These are phyloP conservation scores for Pachyrhizus erosus DNA, from an alignment of 306 rosid species.

Conservation along the genomic window DNA sequence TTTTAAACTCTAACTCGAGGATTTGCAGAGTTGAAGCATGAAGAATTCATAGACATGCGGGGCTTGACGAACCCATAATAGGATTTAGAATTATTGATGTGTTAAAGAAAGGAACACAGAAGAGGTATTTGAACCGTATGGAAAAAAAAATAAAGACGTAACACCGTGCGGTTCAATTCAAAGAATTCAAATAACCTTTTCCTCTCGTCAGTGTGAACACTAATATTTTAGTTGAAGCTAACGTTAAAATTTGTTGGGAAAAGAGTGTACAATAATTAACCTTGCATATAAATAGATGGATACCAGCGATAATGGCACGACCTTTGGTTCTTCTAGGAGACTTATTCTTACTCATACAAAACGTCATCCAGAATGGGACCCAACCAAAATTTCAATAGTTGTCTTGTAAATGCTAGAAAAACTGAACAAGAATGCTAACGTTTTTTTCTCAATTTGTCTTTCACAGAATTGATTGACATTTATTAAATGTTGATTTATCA, in stretches of 20 bases:
- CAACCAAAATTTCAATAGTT: neutral
- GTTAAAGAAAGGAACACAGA: too few species aligned
- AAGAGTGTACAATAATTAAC: neutral
- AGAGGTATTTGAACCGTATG: neutral
- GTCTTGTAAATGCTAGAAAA: neutral
- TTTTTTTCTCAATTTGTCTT: neutral
- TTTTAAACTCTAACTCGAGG: too few species aligned
- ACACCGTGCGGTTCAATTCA: neutral
- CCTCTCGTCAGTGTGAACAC: slow-evolving; percentile 8
- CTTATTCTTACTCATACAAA: neutral
- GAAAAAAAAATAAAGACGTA: neutral
- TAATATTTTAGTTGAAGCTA: neutral
- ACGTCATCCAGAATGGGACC: neutral
- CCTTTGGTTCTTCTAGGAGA: neutral
- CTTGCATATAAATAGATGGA: neutral
- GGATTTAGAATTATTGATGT: too few species aligned
- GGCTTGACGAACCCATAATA: too few species aligned
- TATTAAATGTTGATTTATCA: neutral
- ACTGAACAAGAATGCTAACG: too few species aligned
- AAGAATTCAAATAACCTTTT: neutral
- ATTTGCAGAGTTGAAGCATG: too few species aligned
- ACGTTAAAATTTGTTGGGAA: neutral
- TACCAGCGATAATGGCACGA: neutral
- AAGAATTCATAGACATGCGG: too few species aligned
- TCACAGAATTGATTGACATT: neutral